Percentiles rank a stretch among this genome's conserved stretches.
Conservation (phyloP, 495 filamentous ascomycete species). For the Sporormia fimetaria region DNA sequence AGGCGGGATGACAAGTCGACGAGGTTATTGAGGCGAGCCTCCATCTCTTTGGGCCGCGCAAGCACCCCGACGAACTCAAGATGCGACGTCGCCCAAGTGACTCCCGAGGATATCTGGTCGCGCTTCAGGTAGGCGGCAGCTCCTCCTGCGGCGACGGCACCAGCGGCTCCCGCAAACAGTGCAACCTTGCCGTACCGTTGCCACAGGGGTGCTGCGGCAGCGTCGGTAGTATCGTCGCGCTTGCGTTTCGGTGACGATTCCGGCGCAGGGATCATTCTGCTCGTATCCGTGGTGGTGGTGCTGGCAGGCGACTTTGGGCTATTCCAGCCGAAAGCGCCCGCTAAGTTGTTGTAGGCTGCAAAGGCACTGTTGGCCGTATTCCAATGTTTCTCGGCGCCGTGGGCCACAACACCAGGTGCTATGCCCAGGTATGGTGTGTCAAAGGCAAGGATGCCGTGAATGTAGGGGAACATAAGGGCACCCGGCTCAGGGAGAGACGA, state of each 20-base stretch:
- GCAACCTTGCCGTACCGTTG: constrained; percentile 72
- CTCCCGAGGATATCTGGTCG: constrained; percentile 59
- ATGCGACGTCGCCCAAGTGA: constrained; percentile 75
- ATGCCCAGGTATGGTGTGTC: constrained; percentile 94
- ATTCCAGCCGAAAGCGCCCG: constrained; percentile 47
- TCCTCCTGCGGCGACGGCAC: constrained; percentile 67
- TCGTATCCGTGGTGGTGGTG: constrained; percentile 16
- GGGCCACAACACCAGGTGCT: constrained; percentile 74
- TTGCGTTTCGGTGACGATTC: constrained; percentile 16
- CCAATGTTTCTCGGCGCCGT: constrained; percentile 78
- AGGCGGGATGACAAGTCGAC: constrained; percentile 43
- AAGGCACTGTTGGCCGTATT: constrained; percentile 60
- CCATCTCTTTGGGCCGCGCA: constrained; percentile 63
- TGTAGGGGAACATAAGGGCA: constrained; percentile 52
- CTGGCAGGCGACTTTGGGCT: constrained; percentile 9
- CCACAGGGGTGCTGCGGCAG: constrained; percentile 48
- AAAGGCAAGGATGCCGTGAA: constrained; percentile 84
- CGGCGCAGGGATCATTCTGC: constrained; percentile 28
- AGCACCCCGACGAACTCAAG: constrained; percentile 93
- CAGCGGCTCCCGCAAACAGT: constrained; percentile 68
- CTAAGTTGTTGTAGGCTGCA: constrained; percentile 53
- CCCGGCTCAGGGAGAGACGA: constrained; percentile 29
- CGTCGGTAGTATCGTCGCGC: constrained; percentile 36
- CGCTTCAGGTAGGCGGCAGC: constrained; percentile 77
- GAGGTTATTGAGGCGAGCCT: constrained; percentile 50